Conservation (phyloP, 2,329 filamentous ascomycete genomes). For the Rutstroemia sp. region DNA sequence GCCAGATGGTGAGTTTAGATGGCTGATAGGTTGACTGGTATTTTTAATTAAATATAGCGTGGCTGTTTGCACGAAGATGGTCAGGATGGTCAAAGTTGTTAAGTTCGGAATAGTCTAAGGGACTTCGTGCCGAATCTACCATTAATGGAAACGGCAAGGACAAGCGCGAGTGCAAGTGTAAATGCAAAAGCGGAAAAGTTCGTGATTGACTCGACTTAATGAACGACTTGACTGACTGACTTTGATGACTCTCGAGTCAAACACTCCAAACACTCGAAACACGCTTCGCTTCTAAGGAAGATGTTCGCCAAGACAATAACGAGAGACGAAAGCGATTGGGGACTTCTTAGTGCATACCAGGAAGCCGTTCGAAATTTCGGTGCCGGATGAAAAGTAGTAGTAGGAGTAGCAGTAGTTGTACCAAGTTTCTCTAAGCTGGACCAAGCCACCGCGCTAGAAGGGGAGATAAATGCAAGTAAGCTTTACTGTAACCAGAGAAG, state of each 20-base stretch:
- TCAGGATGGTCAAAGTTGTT: too few species aligned
- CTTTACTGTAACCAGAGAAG: neutral
- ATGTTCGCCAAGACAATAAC: neutral
- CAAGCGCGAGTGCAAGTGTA: neutral
- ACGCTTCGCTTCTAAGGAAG: neutral
- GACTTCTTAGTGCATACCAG: neutral
- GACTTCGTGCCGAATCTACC: too few species aligned
- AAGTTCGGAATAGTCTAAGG: too few species aligned
- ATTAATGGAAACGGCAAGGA: neutral
- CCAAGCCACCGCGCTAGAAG: neutral
- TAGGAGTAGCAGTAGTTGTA: neutral
- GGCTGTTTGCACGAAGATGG: too few species aligned
- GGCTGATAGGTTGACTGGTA: too few species aligned
- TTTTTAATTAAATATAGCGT: too few species aligned
- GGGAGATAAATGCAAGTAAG: neutral
- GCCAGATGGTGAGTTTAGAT: too few species aligned
- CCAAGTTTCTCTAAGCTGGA: too few species aligned
- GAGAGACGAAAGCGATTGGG: neutral
- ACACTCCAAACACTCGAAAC: neutral
- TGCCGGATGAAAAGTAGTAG: too few species aligned
- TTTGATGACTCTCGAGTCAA: constrained; percentile 1
- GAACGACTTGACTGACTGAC: too few species aligned
- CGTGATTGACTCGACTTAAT: too few species aligned
- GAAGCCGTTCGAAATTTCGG: neutral
- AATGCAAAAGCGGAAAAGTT: neutral